Percentiles rank a stretch among this genome's conserved stretches.
These are phyloP conservation scores for Scheffersomyces insectosa DNA, from an alignment of 1,139 yeast species.

Conservation along the genomic window DNA sequence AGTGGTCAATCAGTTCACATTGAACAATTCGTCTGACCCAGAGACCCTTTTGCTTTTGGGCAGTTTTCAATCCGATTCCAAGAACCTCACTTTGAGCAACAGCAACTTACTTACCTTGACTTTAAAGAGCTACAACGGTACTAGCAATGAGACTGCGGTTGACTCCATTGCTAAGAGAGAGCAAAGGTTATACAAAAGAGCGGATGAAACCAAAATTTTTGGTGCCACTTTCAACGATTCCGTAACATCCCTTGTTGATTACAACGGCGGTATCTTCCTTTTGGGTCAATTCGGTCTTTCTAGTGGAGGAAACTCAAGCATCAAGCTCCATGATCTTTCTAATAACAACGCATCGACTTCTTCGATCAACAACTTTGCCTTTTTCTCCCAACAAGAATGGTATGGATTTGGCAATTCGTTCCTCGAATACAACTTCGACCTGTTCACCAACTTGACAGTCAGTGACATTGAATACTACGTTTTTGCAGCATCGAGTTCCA, in stretches of 20 bases:
- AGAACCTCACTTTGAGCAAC: slow-evolving; percentile 29
- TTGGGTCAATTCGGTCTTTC: slow-evolving; percentile 36
- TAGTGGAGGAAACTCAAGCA: slow-evolving; percentile 17
- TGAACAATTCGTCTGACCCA: slow-evolving; percentile 25
- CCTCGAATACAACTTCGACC: slow-evolving; percentile 23
- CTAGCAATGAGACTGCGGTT: slow-evolving; percentile 31
- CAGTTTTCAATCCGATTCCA: slow-evolving; percentile 41
- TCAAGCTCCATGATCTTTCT: slow-evolving; percentile 29
- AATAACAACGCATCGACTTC: slow-evolving; percentile 27
- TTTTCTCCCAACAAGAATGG: slow-evolving; percentile 27
- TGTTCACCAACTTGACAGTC: slow-evolving; percentile 37
- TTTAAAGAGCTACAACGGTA: slow-evolving; percentile 31
- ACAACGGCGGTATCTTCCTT: slow-evolving; percentile 24
- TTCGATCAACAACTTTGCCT: slow-evolving; percentile 37
- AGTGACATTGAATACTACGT: slow-evolving; percentile 38
- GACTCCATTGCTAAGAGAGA: slow-evolving; percentile 5
- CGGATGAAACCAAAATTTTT: slow-evolving; percentile 17
- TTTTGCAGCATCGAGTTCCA: slow-evolving; percentile 27
- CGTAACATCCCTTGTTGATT: slow-evolving; percentile 23
- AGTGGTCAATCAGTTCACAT: slow-evolving; percentile 32
- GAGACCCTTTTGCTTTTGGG: slow-evolving; percentile 46
- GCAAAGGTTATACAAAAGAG: slow-evolving; percentile 22
- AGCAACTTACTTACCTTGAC: slow-evolving; percentile 29
- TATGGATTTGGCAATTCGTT: slow-evolving; percentile 42
- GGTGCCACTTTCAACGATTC: slow-evolving; percentile 36